Evolutionary conservation across 139 green algal genomes (phyloP).

Genomic region (Haematococcus lacustris): DNA sequence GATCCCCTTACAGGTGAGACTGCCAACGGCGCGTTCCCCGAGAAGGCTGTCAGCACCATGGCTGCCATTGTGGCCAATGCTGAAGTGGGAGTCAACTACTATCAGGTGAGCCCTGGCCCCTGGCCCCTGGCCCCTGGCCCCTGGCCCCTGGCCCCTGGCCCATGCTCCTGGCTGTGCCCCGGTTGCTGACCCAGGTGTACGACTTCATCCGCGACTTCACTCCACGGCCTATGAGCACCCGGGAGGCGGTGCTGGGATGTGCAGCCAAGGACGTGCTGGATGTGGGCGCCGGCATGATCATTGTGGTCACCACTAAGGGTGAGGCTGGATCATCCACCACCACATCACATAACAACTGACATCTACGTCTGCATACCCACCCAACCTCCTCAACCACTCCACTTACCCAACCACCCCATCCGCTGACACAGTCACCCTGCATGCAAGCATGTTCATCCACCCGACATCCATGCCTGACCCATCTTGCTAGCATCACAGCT

Average conservation of each 20-base stretch:
- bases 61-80: conserved; percentile 42
- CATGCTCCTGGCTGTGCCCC: too few relatives aligned
- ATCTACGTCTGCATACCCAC: too few relatives aligned
- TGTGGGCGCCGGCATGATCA: conserved; percentile 29
- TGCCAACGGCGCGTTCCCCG: conserved; percentile 40
- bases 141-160: too few relatives aligned
- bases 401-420: too few relatives aligned
- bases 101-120: conserved; percentile 39
- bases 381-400: too few relatives aligned
- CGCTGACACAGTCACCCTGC: too few relatives aligned
- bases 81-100: conserved; percentile 46
- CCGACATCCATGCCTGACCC: too few relatives aligned
- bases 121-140: too few relatives aligned
- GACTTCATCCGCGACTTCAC: conserved; percentile 56
- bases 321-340: not conserved
- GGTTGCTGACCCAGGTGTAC: conserved; percentile 22
- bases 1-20: conserved; percentile 56
- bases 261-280: conserved; percentile 41
- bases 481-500: too few relatives aligned
- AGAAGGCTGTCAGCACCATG: conserved; percentile 47
- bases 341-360: too few relatives aligned
- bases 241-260: conserved; percentile 30
- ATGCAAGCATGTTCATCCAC: too few relatives aligned
- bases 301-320: conserved; percentile 34
- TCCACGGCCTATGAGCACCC: conserved; percentile 26